Base-by-base conservation (phyloP, 2,329 filamentous ascomycete genomes). In the Colletotrichum salicis region DNA sequence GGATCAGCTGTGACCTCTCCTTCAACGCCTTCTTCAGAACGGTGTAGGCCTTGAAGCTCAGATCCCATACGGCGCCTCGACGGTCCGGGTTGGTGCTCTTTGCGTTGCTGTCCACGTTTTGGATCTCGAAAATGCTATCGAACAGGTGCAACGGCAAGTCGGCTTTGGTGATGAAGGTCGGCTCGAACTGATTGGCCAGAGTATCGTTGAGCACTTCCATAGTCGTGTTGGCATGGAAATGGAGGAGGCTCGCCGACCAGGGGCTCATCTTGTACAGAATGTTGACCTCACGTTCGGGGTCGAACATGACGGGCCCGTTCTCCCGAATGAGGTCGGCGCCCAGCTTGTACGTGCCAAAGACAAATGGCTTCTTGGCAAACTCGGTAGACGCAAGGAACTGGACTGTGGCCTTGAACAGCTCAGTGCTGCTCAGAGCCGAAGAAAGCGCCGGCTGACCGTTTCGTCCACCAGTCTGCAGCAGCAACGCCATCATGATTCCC, bases 371-470 rank as follows among this genome's bases (percentile, higher is more conserved):
- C 76, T 89, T 92, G 68, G 84, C 85, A 66, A 98, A 84, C 77
- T 97, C 92, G 48, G 89, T 92, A 1, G 89, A 88, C 1, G 93
- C 91, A 22, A 99, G 84, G 75, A 96, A 96, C 79, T 98, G 96
- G n/a, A 99, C 84, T 1, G 92, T 91, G 3, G 94, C 95, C 82
- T 98, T 98, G 87, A 99, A 98, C 56, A 98, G 87, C 81, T 98
- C 96, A 29, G 96, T 96, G 81, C 93, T 93, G 83, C 93, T 97
- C 77, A 97, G 93, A 8, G 94, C 94, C 5, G 90, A 86, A 6
- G 95, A 94, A 19, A 98, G 86, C 6, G 94, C 84, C 2, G 92
- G 88, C 74, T 91, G 89, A 2, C 93, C 93, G 71, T 91, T 92
- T 7, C 90, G 88, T 7, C 91, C 92, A 31, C 94, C 94, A n/a